phyloP scores from a whole-genome alignment of 495 filamentous ascomycete species.

The Podospora conica region DNA sequence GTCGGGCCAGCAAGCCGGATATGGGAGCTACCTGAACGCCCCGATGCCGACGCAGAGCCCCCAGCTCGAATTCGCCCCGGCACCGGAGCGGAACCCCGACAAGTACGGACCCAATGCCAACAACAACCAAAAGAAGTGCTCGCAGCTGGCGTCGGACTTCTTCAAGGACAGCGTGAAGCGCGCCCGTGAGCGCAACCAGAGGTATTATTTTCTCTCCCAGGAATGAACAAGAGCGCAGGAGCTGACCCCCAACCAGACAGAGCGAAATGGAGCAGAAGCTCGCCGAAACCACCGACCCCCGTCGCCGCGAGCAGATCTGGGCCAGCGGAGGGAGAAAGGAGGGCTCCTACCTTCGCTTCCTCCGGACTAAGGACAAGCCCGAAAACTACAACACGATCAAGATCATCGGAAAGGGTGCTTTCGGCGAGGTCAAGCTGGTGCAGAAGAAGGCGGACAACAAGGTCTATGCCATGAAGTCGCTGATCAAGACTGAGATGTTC shows the following conservation, averaged over 20 bases:
- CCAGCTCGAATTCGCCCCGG: conserved; percentile 47
- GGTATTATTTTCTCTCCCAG: conserved; percentile 35
- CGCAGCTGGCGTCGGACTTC: conserved; percentile 75
- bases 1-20: conserved; percentile 48
- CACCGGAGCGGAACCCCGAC: conserved; percentile 68
- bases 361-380: conserved; percentile 84
- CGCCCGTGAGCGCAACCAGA: conserved; percentile 82
- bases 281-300: conserved; percentile 62
- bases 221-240: not conserved
- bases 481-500: conserved; percentile 99
- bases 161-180: conserved; percentile 94
- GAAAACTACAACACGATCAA: conserved; percentile 93
- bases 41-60: conserved; percentile 50
- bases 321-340: conserved; percentile 75
- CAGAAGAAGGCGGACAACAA: conserved; percentile 94
- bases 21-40: conserved; percentile 58
- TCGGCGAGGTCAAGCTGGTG: conserved; percentile 95
- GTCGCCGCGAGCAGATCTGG: conserved; percentile 67
- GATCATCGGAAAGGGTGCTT: conserved; percentile 97
- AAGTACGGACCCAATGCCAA: conserved; percentile 56
- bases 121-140: conserved; percentile 71
- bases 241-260: conserved; percentile 50
- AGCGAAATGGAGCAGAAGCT: conserved; percentile 83
- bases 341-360: conserved; percentile 85
- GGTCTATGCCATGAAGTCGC: conserved; percentile 95